A percentile compares a stretch with the other conserved stretches of the same genome.
phyloP scores from a whole-genome alignment of 225 moss, liverwort and hornwort genomes.

The Physcomitrium patens region DNA sequence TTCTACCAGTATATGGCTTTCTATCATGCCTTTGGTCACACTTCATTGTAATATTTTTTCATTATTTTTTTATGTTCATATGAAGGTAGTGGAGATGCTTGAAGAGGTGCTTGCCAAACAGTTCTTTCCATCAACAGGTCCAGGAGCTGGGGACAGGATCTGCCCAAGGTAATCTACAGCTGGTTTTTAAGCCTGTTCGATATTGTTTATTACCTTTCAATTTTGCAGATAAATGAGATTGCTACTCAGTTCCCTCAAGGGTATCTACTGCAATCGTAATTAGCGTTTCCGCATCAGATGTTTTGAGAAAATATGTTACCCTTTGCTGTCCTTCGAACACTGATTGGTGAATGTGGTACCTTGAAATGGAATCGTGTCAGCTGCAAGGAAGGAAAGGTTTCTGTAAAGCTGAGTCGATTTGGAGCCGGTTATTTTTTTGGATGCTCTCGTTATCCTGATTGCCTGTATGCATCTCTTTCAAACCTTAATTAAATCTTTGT shows the following conservation, averaged over 20 bases:
- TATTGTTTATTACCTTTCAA: background rate
- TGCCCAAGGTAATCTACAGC: conserved; percentile 71
- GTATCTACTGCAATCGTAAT: conserved; percentile 1
- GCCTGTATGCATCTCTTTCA: conserved; percentile 54
- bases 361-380: conserved; percentile 48
- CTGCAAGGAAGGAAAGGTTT: conserved; percentile 86
- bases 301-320: background rate
- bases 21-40: background rate
- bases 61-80: background rate
- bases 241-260: background rate
- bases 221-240: background rate
- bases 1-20: conserved; percentile 15
- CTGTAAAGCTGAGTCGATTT: conserved; percentile 87
- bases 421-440: conserved; percentile 96
- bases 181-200: background rate
- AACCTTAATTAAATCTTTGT: background rate
- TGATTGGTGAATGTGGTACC: conserved; percentile 16
- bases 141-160: conserved; percentile 43
- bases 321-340: conserved; percentile 5
- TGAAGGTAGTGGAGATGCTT: conserved; percentile 83
- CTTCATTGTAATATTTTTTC: background rate
- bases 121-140: conserved; percentile 61
- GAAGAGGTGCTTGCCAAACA: conserved; percentile 75
- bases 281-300: conserved; percentile 2
- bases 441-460: conserved; percentile 81